Conservation (phyloP, 2,329 filamentous ascomycete genomes). For the Alternaria sp. region DNA sequence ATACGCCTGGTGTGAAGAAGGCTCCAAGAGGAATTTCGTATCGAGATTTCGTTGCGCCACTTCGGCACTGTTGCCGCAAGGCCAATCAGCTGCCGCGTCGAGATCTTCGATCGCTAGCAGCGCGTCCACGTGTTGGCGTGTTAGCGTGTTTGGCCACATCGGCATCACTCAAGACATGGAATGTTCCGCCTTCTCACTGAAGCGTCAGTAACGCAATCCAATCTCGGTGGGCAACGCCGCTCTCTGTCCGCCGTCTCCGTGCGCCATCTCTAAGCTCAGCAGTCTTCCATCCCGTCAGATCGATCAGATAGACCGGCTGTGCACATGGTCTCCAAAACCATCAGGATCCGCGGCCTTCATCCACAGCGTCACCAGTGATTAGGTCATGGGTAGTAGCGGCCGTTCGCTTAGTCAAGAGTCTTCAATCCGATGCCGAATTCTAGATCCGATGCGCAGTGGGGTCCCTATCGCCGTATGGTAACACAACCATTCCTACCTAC, state of each 20-base stretch:
- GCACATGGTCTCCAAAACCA: not conserved
- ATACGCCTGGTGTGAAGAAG: not conserved
- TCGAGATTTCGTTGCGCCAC: slow-evolving; percentile 8
- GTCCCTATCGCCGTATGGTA: not conserved
- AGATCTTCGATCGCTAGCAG: slow-evolving; percentile 2
- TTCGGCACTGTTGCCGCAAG: not conserved
- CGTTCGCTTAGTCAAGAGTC: not conserved
- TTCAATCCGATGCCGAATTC: not conserved
- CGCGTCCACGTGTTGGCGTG: slow-evolving; percentile 2
- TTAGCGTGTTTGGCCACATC: slow-evolving; percentile 7
- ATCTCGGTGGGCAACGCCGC: not conserved
- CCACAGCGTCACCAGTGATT: not conserved
- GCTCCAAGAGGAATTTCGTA: slow-evolving; percentile 11
- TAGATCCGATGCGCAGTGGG: not conserved
- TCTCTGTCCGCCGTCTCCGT: not conserved
- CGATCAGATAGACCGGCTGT: not conserved
- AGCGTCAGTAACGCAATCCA: not conserved
- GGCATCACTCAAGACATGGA: not conserved
- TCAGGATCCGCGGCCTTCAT: not conserved
- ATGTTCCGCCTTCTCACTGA: not conserved
- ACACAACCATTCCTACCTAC: not conserved
- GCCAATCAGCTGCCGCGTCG: slow-evolving; percentile 3
- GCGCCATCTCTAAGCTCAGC: not conserved
- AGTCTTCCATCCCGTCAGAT: not conserved
- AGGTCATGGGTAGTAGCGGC: not conserved